These are phyloP conservation scores for Scleroderma bovista DNA, from an alignment of 768 basidiomycete species.

Conservation along the genomic window DNA sequence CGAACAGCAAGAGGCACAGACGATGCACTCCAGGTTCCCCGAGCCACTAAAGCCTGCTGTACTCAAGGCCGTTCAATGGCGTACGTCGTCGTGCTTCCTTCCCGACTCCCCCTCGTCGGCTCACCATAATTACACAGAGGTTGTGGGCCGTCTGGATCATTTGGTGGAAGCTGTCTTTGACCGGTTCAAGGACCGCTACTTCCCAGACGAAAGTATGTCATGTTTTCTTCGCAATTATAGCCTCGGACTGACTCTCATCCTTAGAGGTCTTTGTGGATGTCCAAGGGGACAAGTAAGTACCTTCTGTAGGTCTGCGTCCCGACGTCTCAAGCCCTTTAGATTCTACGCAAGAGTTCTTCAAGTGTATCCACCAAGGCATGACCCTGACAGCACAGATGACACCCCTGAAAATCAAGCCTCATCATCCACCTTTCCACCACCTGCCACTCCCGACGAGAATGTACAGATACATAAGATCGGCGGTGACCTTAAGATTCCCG, in stretches of 20 bases:
- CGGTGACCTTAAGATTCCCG: conserved; percentile 69
- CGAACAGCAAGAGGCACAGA: conserved; percentile 84
- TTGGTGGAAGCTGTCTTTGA: conserved; percentile 94
- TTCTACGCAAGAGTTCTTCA: conserved; percentile 79
- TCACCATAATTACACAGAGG: conserved; percentile 55
- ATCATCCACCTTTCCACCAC: conserved; percentile 44
- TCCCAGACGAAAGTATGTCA: conserved; percentile 79
- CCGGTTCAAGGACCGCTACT: conserved; percentile 95
- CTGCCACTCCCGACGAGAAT: conserved; percentile 43
- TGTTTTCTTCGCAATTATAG: conserved; percentile 2
- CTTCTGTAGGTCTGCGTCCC: not conserved
- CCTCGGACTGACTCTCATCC: conserved; percentile 13
- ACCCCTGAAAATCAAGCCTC: conserved; percentile 21
- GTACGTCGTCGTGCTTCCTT: conserved; percentile 56
- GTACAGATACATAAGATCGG: conserved; percentile 62
- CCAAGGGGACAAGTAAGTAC: conserved; percentile 77
- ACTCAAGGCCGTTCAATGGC: conserved; percentile 93
- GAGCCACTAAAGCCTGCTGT: conserved; percentile 89
- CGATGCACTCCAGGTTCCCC: conserved; percentile 88
- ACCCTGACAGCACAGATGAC: conserved; percentile 35
- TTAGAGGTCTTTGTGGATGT: conserved; percentile 84
- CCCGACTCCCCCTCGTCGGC: conserved; percentile 7
- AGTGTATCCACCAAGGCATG: conserved; percentile 65
- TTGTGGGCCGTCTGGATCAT: conserved; percentile 92
- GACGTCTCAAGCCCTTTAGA: conserved; percentile 35